Conservation (phyloP, 2,329 filamentous ascomycete species). For the Colletotrichum chrysophilum region DNA sequence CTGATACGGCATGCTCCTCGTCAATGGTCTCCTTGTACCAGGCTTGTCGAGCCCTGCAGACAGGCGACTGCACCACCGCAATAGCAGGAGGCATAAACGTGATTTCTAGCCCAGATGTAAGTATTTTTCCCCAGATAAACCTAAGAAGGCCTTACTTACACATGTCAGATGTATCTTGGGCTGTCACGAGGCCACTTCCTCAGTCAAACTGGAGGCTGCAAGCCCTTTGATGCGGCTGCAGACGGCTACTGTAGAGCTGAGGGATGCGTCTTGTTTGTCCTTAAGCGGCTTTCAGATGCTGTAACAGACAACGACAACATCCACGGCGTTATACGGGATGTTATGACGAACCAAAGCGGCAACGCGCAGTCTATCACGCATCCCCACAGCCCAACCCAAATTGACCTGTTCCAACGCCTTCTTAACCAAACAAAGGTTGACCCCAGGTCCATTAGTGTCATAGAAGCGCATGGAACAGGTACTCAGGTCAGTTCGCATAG, state of each 20-base stretch:
- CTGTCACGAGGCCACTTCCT: too few species aligned
- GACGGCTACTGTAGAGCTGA: conserved; percentile 27
- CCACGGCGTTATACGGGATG: neutral
- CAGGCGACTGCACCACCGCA: too few species aligned
- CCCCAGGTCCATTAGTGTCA: neutral
- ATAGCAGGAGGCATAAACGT: too few species aligned
- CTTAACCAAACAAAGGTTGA: neutral
- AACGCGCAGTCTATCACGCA: neutral
- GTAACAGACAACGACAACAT: neutral
- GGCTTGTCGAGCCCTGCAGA: too few species aligned
- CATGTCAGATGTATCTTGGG: too few species aligned
- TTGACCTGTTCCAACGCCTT: neutral
- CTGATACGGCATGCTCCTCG: too few species aligned
- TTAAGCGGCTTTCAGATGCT: neutral
- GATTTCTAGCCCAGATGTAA: too few species aligned
- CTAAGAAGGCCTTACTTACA: too few species aligned
- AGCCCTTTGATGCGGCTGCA: too few species aligned
- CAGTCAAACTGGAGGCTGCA: too few species aligned
- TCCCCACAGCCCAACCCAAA: neutral
- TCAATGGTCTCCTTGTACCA: too few species aligned
- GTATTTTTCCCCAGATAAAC: too few species aligned
- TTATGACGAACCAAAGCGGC: neutral
- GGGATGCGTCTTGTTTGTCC: neutral
- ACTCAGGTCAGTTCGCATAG: neutral
- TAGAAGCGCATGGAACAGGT: neutral